phyloP scores from a whole-genome alignment of 2,329 filamentous ascomycete genomes.

The Aspergillus quadricinctus region DNA sequence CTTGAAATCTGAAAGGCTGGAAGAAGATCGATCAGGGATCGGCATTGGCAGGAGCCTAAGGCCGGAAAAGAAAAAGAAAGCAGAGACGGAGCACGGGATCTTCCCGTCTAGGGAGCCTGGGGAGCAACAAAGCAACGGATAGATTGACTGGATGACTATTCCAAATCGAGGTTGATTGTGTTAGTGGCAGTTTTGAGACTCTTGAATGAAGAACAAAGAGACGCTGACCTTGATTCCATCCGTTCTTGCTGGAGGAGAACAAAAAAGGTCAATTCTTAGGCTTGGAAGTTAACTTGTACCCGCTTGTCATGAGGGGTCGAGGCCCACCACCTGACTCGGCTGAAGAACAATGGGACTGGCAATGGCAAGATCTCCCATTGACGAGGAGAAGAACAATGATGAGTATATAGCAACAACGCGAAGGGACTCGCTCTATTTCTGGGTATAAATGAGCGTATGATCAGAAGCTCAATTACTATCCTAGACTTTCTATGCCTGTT shows the following conservation, averaged over 20 bases:
- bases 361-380: neutral
- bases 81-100: neutral
- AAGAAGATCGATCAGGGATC: neutral
- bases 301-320: neutral
- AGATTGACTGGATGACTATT: neutral
- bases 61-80: neutral
- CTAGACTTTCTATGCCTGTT: constrained; percentile 26
- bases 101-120: neutral
- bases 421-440: neutral
- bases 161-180: neutral
- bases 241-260: neutral
- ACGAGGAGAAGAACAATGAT: constrained; percentile 2
- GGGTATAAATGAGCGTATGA: neutral
- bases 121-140: neutral
- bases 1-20: neutral
- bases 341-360: constrained; percentile 1
- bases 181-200: neutral
- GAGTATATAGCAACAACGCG: neutral
- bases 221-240: neutral
- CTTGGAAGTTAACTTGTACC: neutral
- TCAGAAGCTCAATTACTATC: neutral
- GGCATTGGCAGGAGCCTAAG: neutral
- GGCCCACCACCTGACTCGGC: constrained; percentile 4
- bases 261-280: neutral
- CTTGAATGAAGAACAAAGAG: neutral